phyloP scores from a whole-genome alignment of 2,329 filamentous ascomycete genomes.

The Elsinoe batatas region DNA sequence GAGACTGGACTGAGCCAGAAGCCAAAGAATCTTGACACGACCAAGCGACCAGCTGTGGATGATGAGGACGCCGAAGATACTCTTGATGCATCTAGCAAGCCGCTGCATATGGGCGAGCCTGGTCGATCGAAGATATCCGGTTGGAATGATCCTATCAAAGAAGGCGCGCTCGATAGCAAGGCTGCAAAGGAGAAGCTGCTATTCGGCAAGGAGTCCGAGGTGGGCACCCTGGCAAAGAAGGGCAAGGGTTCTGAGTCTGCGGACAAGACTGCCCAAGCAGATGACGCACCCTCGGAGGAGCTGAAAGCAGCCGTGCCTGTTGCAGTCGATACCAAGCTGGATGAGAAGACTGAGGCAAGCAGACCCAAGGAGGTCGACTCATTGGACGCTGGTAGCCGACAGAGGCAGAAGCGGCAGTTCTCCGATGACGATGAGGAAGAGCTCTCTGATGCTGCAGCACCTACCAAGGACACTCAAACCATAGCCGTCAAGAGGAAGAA shows the following conservation, averaged over 20 bases:
- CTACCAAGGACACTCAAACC: neutral
- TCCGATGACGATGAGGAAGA: neutral
- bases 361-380: constrained; percentile 10
- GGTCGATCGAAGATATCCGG: constrained; percentile 18
- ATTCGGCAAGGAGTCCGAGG: neutral
- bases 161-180: constrained; percentile 16
- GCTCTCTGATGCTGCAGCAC: neutral
- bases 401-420: constrained; percentile 12
- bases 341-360: neutral
- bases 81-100: constrained; percentile 7
- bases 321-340: neutral
- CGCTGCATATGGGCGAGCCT: constrained; percentile 12
- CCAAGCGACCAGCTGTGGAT: neutral
- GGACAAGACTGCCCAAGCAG: neutral
- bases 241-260: neutral
- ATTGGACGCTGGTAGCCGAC: neutral
- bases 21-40: neutral
- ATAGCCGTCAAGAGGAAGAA: constrained; percentile 7
- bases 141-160: constrained; percentile 17
- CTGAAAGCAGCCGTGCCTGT: neutral
- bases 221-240: neutral
- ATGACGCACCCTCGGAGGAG: neutral
- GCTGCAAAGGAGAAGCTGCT: constrained; percentile 3
- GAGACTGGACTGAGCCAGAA: constrained; percentile 12
- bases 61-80: constrained; percentile 9